phyloP scores from a whole-genome alignment of 176 grass and related monocot genomes.

The Zea mays region DNA sequence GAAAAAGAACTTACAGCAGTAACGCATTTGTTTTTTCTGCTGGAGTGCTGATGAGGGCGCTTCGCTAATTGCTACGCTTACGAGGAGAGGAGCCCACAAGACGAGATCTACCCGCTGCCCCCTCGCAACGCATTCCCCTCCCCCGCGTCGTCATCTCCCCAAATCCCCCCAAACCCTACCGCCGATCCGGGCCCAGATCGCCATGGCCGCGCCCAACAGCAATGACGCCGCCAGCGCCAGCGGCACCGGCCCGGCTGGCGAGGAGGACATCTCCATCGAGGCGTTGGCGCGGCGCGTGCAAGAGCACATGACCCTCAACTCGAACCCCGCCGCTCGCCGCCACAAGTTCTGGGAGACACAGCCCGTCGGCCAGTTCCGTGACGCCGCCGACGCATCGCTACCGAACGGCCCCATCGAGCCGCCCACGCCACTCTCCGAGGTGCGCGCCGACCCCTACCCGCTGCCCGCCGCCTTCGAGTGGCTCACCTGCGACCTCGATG shows the following conservation, averaged over 20 bases:
- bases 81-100: slow-evolving; percentile 34
- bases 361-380: slow-evolving; percentile 87
- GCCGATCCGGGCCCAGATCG: slow-evolving; percentile 50
- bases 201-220: slow-evolving; percentile 54
- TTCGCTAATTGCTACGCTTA: neutral
- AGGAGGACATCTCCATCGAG: slow-evolving; percentile 59
- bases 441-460: slow-evolving; percentile 86
- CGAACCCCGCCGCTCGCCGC: slow-evolving; percentile 56
- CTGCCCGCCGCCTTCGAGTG: slow-evolving; percentile 91
- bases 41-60: neutral
- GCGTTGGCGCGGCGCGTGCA: slow-evolving; percentile 70
- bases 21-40: neutral
- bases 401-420: slow-evolving; percentile 77
- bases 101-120: slow-evolving; percentile 26
- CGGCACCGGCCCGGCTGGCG: slow-evolving; percentile 14
- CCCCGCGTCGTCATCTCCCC: slow-evolving; percentile 26
- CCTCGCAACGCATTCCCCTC: slow-evolving; percentile 36
- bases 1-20: neutral
- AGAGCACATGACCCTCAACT: slow-evolving; percentile 57
- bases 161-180: slow-evolving; percentile 51
- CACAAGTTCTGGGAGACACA: slow-evolving; percentile 99
- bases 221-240: slow-evolving; percentile 27
- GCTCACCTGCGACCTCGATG: slow-evolving; percentile 96
- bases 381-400: slow-evolving; percentile 57
- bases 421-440: slow-evolving; percentile 69